phyloP scores from a whole-genome alignment of 148 eudicot genomes.

The Rhododendron mucronatum region DNA sequence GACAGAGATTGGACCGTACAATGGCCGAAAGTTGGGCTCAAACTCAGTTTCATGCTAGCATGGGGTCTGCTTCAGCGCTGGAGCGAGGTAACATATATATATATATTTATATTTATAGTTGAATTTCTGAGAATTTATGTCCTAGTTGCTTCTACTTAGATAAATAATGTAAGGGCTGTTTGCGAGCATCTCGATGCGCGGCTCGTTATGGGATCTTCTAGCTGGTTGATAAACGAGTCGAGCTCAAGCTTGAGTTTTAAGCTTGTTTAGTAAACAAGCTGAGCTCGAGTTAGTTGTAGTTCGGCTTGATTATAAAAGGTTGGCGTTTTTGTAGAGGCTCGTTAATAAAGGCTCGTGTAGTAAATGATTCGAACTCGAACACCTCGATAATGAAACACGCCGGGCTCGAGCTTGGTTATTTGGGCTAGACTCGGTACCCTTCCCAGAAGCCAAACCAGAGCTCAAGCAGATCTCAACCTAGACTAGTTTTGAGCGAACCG shows the following conservation, averaged over 20 bases:
- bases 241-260: neutral
- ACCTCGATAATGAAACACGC: neutral
- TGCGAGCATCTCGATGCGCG: no score
- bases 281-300: neutral
- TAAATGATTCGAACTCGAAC: no score
- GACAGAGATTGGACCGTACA: constrained; percentile 18
- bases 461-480: neutral
- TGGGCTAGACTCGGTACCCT: neutral
- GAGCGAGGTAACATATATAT: constrained; percentile 5
- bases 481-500: neutral
- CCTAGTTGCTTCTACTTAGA: neutral
- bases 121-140: neutral
- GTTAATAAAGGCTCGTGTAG: no score
- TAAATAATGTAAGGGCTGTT: neutral
- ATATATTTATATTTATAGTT: no score
- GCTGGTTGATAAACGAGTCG: neutral
- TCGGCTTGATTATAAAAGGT: neutral
- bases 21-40: constrained; percentile 13
- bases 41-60: constrained; percentile 11
- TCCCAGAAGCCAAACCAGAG: neutral
- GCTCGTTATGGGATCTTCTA: neutral
- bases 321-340: neutral
- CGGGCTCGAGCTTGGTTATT: neutral
- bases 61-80: constrained; percentile 14
- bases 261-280: neutral